Conservation (phyloP, 176 grass and related monocot species). For the Carex myosuroides region DNA sequence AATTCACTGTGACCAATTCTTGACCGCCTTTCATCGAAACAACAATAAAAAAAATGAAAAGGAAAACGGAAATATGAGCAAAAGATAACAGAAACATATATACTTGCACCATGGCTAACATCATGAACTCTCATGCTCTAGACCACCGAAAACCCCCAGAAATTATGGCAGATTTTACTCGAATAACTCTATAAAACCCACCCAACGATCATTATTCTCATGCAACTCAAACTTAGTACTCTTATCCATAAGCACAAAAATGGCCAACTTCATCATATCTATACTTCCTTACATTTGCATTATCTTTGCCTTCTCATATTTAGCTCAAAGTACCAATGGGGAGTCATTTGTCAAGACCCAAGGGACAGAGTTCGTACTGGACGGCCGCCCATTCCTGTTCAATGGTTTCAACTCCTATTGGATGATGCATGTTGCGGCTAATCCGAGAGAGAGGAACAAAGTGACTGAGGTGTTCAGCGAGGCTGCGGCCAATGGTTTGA, state of each 20-base stretch:
- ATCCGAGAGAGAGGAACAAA: constrained; percentile 26
- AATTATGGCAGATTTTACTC: constrained; percentile 15
- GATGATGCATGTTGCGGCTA: constrained; percentile 41
- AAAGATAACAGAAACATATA: not conserved
- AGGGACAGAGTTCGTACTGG: constrained; percentile 23
- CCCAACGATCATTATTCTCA: not conserved
- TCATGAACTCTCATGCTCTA: not conserved
- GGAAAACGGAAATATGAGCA: not conserved
- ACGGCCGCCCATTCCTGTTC: constrained; percentile 23
- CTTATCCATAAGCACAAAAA: not conserved
- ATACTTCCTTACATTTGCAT: not conserved
- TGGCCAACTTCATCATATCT: not conserved
- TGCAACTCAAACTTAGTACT: constrained; percentile 13
- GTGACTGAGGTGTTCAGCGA: constrained; percentile 36
- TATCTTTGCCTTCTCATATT: not conserved
- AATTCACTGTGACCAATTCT: not conserved
- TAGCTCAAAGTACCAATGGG: not conserved
- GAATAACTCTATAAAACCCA: constrained; percentile 7
- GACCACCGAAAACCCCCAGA: constrained; percentile 21
- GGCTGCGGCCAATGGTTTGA: constrained; percentile 28
- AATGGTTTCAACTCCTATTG: constrained; percentile 44
- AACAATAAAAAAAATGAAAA: not conserved
- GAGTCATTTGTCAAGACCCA: constrained; percentile 19
- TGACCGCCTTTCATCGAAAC: not conserved
- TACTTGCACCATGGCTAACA: not conserved